Evolutionary conservation across 2,329 filamentous ascomycete species (phyloP), one percentile per base, ranked within the genome.

Genomic region (Xylaria sp.): DNA sequence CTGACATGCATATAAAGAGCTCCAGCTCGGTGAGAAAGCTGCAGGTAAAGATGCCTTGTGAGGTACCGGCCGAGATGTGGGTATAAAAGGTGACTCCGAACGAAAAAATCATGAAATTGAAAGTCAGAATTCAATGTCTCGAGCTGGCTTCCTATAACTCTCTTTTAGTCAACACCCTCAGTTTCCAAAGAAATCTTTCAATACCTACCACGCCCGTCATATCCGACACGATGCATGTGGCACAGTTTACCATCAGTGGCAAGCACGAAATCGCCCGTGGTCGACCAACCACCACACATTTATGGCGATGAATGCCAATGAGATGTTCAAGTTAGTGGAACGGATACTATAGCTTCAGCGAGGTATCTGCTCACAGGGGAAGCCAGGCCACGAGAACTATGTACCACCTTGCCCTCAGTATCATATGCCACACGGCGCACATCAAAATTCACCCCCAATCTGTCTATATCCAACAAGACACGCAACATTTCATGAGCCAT

Each of bases 181-280:
- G 3, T 39, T 28, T 54, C 15, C 4, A n/a, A 20, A 4, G 3
- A 2, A 46, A n/a, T 39, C 7, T 25, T 31, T 13, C 3, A 12
- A 18, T 15, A 23, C 10, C 10, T 10, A 25, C 43, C 10, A 49
- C 23, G 28, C 12, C 25, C 13, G n/a, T 15, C 1, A 3, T 7
- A 39, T 43, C 18, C 10, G 13, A 55, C 13, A 71, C 65, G 10
- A 71, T 71, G 70, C 70, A 71, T 28, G 70, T 71, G 13, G 67
- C 70, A 43, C 70, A 71, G 9, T 71, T 71, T 28, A 70, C 64
- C 18, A 71, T 65, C 20, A 71, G 70, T 33, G 70, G 70, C 57
- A 71, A 71, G 64, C 67, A 71, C 36, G 70, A 71, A 28, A 71
- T 71, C 33, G 60, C 70, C 48, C 70, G 70, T 15, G 70, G 70